Conservation (phyloP, 2,329 filamentous ascomycete genomes). For the Pseudopithomyces chartarum region DNA sequence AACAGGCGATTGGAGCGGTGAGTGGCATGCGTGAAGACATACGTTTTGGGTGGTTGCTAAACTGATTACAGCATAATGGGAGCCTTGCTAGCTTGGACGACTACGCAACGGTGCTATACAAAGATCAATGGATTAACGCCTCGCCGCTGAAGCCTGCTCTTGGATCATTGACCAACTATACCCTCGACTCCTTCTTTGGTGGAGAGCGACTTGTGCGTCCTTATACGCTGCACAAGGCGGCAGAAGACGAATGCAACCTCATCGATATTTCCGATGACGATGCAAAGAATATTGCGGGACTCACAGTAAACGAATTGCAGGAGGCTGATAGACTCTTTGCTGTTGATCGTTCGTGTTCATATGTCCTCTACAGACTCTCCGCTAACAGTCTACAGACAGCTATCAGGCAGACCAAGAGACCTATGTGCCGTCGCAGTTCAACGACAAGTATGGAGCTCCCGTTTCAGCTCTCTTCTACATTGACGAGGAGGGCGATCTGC, state of each 20-base stretch:
- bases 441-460: slow-evolving; percentile 8
- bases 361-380: not conserved
- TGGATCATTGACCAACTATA: slow-evolving; percentile 10
- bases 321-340: not conserved
- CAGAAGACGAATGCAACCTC: slow-evolving; percentile 1
- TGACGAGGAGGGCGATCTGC: not conserved
- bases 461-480: slow-evolving; percentile 8
- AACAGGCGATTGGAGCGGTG: slow-evolving; percentile 7
- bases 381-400: not conserved
- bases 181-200: slow-evolving; percentile 3
- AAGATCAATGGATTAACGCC: slow-evolving; percentile 6
- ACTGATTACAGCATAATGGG: not conserved
- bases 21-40: not conserved
- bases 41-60: not conserved
- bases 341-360: slow-evolving; percentile 1
- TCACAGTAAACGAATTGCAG: not conserved
- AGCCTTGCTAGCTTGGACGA: slow-evolving; percentile 1
- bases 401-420: slow-evolving; percentile 4
- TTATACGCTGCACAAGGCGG: slow-evolving; percentile 7
- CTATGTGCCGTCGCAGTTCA: slow-evolving; percentile 9
- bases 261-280: slow-evolving; percentile 9
- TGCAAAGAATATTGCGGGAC: slow-evolving; percentile 4
- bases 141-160: slow-evolving; percentile 6
- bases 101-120: slow-evolving; percentile 7
- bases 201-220: slow-evolving; percentile 3